A percentile compares a stretch with the other conserved stretches of the same genome.
These are phyloP conservation scores for Plasmodium adleri DNA, from an alignment of 169 alveolate species.

Conservation along the genomic window DNA sequence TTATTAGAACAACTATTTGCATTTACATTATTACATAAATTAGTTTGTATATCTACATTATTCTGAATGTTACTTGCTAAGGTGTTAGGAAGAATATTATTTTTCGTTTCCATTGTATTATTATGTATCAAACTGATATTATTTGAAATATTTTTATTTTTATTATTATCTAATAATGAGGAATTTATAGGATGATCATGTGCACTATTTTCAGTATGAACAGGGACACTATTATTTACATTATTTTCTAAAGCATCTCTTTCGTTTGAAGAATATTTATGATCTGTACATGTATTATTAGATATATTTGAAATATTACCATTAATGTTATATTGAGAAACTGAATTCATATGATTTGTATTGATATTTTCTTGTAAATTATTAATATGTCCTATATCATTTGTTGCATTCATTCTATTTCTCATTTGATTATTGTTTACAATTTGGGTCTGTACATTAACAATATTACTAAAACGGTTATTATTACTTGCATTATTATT, in stretches of 20 bases:
- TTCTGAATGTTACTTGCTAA: conserved; percentile 64
- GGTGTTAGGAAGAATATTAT: conserved; percentile 61
- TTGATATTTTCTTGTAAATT: conserved; percentile 1
- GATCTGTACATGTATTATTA: background rate
- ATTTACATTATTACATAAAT: background rate
- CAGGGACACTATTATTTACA: background rate
- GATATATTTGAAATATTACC: background rate
- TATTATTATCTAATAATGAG: background rate
- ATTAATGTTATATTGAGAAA: background rate
- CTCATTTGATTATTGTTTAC: background rate
- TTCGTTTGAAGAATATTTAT: background rate
- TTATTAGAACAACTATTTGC: conserved; percentile 32
- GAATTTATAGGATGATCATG: background rate
- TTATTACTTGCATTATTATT: background rate
- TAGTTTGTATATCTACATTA: background rate
- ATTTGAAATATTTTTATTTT: background rate
- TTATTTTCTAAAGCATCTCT: background rate
- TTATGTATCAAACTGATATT: background rate
- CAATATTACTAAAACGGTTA: background rate
- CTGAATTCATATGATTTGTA: background rate
- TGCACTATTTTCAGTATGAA: background rate
- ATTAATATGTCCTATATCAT: background rate
- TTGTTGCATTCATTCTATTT: conserved; percentile 2
- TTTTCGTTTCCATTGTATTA: conserved; percentile 3
- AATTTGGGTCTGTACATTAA: background rate